Evolutionary conservation across 768 basidiomycete species (phyloP).

Genomic region (Rhodotorula babjevae): DNA sequence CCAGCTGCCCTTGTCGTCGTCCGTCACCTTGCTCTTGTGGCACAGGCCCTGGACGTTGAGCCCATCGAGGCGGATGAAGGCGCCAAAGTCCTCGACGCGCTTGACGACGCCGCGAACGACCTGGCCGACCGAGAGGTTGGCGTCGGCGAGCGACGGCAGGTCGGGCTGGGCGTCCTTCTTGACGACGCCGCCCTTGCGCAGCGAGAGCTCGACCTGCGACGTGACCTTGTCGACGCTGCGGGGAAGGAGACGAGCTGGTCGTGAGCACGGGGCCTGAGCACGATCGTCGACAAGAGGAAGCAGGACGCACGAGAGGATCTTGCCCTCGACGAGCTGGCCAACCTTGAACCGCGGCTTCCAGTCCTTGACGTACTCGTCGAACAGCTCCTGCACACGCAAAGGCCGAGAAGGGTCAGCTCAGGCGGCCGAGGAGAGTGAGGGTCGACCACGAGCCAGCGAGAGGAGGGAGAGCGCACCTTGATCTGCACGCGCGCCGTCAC

Average conservation of each 20-base stretch:
- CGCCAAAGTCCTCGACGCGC: conserved; percentile 76
- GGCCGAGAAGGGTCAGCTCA: not conserved
- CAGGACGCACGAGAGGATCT: conserved; percentile 64
- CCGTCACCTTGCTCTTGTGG: conserved; percentile 89
- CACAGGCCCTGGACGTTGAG: conserved; percentile 83
- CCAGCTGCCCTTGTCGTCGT: conserved; percentile 74
- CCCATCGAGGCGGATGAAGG: conserved; percentile 86
- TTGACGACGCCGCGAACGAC: conserved; percentile 75
- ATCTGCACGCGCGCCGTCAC: conserved; percentile 90
- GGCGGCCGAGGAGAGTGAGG: not conserved
- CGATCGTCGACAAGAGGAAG: not conserved
- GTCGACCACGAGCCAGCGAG: not conserved
- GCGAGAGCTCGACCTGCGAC: conserved; percentile 84
- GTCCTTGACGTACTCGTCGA: conserved; percentile 78
- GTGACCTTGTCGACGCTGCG: conserved; percentile 63
- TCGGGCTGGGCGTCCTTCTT: conserved; percentile 43
- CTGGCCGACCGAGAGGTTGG: conserved; percentile 67
- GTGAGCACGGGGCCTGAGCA: not conserved
- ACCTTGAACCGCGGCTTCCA: conserved; percentile 78
- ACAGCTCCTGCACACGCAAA: conserved; percentile 23
- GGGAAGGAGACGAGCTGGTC: not conserved
- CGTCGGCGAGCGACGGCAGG: conserved; percentile 40
- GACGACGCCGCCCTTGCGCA: conserved; percentile 53
- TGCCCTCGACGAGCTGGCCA: conserved; percentile 80
- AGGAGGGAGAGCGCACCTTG: conserved; percentile 54